Base-by-base conservation (phyloP, 345 rosid species). In the Toxicodendron radicans region DNA sequence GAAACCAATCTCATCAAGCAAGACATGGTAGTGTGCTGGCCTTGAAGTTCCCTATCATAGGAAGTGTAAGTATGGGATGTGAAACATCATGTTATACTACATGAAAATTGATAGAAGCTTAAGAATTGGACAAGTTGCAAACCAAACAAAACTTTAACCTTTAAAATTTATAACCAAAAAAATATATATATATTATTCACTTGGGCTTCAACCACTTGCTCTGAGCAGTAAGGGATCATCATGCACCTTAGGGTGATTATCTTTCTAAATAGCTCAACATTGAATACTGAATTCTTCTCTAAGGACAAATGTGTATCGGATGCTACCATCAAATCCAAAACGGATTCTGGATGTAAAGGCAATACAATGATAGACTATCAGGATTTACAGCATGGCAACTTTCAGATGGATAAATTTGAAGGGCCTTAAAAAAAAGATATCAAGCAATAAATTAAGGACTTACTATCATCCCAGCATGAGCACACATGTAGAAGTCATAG, bases 401-500 rank as follows among this genome's bases (percentile, higher is more conserved):
- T 20, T 20, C 4, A 66, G n/a, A 46, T 27, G 20, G 32, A 43
- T 17, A 58, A 45, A 30, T 10, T 27, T 43, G 21, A 45, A 30
- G 49, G 5, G 21, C n/a, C 48, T 9, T 17, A 17, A 45, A 65
- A 54, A 9, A 46, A 7, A 64, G 24, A n/a, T n/a, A 11, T 7
- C 66, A 23, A 64, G 14, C 61, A 11, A 3, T 8, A 4, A 20
- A 60, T 12, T 16, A 48, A 54, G 58, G 70, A 82, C 97, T 79
- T 79, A 95, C 98, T 30, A 91, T 78, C 78, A 75, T 82, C 66
- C 97, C 97, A 9, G 90, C 88, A 60, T 92, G 98, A 68, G 97
- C 87, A 77, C 97, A 90, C 97, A 94, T 85, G 85, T 88, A 94
- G 85, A 92, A 94, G 76, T 94, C 97, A 58, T 88, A 92, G 81